phyloP scores from a whole-genome alignment of 108 stramenopile genomes.

The Fragilaria crotonensis region DNA sequence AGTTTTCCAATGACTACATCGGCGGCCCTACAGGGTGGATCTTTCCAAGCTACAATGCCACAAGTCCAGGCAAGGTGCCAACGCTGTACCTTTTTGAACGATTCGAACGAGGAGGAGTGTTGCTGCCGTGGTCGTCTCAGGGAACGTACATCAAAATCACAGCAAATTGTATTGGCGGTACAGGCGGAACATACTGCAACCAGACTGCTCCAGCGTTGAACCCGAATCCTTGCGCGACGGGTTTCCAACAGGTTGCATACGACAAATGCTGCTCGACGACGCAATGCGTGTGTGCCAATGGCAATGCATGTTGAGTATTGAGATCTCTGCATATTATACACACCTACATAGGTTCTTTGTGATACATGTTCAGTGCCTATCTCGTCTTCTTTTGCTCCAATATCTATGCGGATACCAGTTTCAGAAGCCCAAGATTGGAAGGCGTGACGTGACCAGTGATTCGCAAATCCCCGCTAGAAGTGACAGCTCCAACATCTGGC shows the following conservation, averaged over 20 bases:
- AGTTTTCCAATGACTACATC: background rate
- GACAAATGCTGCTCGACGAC: background rate
- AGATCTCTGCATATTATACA: too few species aligned
- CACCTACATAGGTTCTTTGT: too few species aligned
- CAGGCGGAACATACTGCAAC: background rate
- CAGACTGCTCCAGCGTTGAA: background rate
- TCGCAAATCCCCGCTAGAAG: too few species aligned
- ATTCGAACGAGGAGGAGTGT: conserved; percentile 11
- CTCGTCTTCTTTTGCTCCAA: too few species aligned
- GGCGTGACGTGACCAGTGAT: too few species aligned
- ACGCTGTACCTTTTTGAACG: background rate
- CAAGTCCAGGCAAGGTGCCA: background rate
- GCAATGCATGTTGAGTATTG: background rate
- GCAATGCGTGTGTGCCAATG: background rate
- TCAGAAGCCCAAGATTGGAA: too few species aligned
- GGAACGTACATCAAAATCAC: background rate
- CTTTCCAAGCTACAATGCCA: conserved; percentile 4
- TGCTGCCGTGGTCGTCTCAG: background rate
- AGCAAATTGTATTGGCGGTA: background rate
- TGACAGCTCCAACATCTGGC: too few species aligned
- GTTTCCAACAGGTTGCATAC: conserved; percentile 3
- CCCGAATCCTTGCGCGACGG: background rate
- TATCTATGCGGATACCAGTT: too few species aligned
- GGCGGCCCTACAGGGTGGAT: background rate
- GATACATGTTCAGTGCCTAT: too few species aligned